Base-by-base conservation (phyloP, 352 stramenopile genomes). In the Globisporangium spiculum region DNA sequence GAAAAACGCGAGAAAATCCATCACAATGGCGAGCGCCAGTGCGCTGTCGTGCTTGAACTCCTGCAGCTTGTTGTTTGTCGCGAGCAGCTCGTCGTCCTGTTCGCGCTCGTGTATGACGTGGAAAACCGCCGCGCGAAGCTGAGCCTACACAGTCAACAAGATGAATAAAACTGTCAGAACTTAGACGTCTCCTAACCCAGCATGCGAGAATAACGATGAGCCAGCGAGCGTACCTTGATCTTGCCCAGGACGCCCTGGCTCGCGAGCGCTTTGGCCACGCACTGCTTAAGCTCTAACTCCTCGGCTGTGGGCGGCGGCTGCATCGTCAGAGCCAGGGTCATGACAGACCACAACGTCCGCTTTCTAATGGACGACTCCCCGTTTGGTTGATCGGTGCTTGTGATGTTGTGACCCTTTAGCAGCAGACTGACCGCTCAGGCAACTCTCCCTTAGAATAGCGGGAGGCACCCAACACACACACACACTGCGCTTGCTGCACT, bases 81-180 rank as follows among this genome's bases (percentile, higher is more conserved):
- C 63, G 24, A 56, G 32, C 14, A 67, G 52, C 36, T 61, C 66
- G 41, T 63, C 59, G n/a, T 48, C 32, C 12, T 62, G 56, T 12
- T 71, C 66, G 66, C 74, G 75, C 26, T 88, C 76, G 44, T 93
- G 83, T 69, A 96, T 83, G n/a, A 80, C 77, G n/a, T 91, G 77
- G 66, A 93, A 93, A 10, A 94, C 84, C 1, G 85, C 86, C 2
- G 83, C 85, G 0, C 86, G 80, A 41, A 94, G 71, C 65, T 96
- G 79, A 1, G 88, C 88, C 81, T 89, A 22, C 4, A 41, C 1
- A 32, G 22, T n/a, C 44, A 24, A 9, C 24, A 20, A 22, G 44
- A 50, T 30, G 53, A 18, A 20, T 9, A 10, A 9, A 12, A 65
- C 6, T 14, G 44, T 50, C 10, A 48, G 22, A 52, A 52, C 18